Conservation (phyloP, 768 basidiomycete species). For the Xerocomellus amylosporus region DNA sequence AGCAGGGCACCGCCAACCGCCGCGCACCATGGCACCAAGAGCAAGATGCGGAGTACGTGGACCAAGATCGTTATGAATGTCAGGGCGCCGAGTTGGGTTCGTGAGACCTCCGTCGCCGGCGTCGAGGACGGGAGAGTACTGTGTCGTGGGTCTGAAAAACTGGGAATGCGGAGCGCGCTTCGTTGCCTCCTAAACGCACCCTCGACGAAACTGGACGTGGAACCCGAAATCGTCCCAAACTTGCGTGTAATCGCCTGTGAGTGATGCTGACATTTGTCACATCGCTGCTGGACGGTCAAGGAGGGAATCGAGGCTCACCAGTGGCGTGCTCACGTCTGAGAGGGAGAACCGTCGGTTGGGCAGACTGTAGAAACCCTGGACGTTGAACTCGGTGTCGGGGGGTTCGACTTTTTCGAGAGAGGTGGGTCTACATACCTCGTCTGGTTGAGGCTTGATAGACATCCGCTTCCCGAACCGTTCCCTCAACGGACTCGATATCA, state of each 20-base stretch:
- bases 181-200: slow-evolving; percentile 7
- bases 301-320: slow-evolving; percentile 11
- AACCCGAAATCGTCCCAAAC: slow-evolving; percentile 28
- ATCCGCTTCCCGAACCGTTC: slow-evolving; percentile 32
- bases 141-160: background rate
- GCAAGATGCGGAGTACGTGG: slow-evolving; percentile 12
- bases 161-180: slow-evolving; percentile 13
- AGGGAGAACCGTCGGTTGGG: slow-evolving; percentile 33
- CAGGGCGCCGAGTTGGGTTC: background rate
- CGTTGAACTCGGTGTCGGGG: background rate
- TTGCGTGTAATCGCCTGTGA: slow-evolving; percentile 13
- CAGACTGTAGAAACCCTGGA: slow-evolving; percentile 26
- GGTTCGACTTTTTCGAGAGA: background rate
- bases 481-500: slow-evolving; percentile 26
- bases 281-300: background rate
- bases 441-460: slow-evolving; percentile 21
- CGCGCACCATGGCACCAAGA: slow-evolving; percentile 38
- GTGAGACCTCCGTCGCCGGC: background rate
- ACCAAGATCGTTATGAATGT: background rate
- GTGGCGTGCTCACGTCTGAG: slow-evolving; percentile 15
- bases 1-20: slow-evolving; percentile 34
- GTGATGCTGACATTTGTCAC: background rate
- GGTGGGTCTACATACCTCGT: slow-evolving; percentile 22
- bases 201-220: slow-evolving; percentile 9
- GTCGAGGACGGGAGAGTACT: background rate